These are phyloP conservation scores for Apiospora pterosperma DNA, from an alignment of 2,329 filamentous ascomycete species.

Conservation along the genomic window DNA sequence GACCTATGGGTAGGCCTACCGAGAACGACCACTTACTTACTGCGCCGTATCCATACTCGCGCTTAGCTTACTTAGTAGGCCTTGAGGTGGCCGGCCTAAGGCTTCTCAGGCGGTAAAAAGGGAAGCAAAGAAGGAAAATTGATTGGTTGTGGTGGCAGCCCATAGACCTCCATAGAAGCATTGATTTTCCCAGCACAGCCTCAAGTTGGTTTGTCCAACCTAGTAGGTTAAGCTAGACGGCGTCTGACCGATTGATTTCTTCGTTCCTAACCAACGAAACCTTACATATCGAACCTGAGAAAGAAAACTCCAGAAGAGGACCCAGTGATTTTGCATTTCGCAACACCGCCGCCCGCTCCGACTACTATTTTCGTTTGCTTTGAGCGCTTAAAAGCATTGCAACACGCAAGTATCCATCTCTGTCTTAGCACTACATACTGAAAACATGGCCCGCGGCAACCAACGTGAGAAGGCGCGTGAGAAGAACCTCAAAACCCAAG, in stretches of 20 bases:
- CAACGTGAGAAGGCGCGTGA: conserved; percentile 92
- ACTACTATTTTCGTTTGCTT: background rate
- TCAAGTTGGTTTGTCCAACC: no score
- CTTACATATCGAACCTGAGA: background rate
- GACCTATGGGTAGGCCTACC: no score
- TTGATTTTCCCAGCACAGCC: conserved; percentile 3
- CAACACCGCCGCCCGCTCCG: background rate
- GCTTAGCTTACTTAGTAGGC: no score
- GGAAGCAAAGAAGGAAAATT: background rate
- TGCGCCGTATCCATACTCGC: no score
- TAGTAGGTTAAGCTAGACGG: background rate
- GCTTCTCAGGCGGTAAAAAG: background rate
- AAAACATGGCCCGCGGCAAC: conserved; percentile 84
- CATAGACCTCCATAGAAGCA: background rate
- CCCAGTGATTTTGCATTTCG: background rate
- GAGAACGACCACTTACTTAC: background rate
- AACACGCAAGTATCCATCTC: background rate
- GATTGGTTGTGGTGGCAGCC: background rate
- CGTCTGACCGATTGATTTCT: background rate
- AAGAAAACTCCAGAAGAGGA: background rate
- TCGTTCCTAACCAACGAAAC: background rate
- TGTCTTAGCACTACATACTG: background rate
- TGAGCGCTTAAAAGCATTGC: background rate
- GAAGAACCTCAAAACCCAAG: conserved; percentile 74
- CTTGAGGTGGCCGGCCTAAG: no score